phyloP scores from a whole-genome alignment of 1,284 basidiomycete species.

The Trametes pubescens region DNA sequence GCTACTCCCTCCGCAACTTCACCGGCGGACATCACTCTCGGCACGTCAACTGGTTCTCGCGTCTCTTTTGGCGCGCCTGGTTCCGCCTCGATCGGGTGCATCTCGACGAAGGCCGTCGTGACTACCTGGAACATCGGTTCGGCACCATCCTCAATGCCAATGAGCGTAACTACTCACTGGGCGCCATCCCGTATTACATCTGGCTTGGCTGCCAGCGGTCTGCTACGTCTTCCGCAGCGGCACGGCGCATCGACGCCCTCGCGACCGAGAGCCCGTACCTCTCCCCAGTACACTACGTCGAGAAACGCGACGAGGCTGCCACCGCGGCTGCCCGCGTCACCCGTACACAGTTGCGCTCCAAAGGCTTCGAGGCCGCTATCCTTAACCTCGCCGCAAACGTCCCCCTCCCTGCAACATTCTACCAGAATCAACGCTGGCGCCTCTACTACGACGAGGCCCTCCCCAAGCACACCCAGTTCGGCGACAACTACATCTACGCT shows the following conservation, averaged over 20 bases:
- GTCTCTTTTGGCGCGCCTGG: conserved; percentile 35
- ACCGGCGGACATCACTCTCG: conserved; percentile 34
- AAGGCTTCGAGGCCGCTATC: conserved; percentile 37
- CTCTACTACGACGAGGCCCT: conserved; percentile 36
- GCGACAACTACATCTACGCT: conserved; percentile 35
- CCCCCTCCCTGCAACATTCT: conserved; percentile 35
- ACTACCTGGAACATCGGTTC: conserved; percentile 37
- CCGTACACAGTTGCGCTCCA: conserved; percentile 31
- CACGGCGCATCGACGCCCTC: conserved; percentile 33
- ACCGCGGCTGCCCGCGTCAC: conserved; percentile 26
- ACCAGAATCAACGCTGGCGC: conserved; percentile 36
- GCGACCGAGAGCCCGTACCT: conserved; percentile 35
- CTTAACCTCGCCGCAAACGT: conserved; percentile 36
- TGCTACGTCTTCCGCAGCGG: conserved; percentile 28
- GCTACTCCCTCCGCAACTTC: conserved; percentile 35
- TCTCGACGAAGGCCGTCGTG: conserved; percentile 33
- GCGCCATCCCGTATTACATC: conserved; percentile 34
- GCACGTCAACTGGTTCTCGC: conserved; percentile 34
- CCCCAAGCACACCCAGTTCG: conserved; percentile 36
- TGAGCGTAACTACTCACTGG: conserved; percentile 32
- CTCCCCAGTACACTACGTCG: conserved; percentile 31
- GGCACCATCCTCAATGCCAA: conserved; percentile 35
- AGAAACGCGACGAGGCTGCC: conserved; percentile 26
- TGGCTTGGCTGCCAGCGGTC: conserved; percentile 35
- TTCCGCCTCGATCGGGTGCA: conserved; percentile 36